A percentile compares a stretch with the other conserved stretches of the same genome.
Conservation (phyloP, 2,329 filamentous ascomycete species). For the Penicillium brasilianum region DNA sequence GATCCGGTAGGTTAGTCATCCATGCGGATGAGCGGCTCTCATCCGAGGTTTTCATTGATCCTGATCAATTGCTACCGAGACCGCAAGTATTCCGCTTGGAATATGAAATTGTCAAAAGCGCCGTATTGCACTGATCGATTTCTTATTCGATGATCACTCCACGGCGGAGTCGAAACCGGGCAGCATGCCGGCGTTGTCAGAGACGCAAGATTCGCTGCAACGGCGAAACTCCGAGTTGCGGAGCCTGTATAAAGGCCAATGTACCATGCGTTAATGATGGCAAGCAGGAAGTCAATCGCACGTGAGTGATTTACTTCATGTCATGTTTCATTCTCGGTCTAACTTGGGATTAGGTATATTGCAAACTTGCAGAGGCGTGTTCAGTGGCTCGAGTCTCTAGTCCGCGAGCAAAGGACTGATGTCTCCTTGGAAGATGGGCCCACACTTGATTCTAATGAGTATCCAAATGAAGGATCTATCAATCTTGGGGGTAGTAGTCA, state of each 20-base stretch:
- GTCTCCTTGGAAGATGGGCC: constrained; percentile 45
- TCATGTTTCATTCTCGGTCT: background rate
- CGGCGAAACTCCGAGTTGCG: constrained; percentile 50
- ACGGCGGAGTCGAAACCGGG: constrained; percentile 39
- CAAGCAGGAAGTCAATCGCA: constrained; percentile 51
- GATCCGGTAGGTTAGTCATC: background rate
- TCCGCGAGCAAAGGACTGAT: constrained; percentile 50
- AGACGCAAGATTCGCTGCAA: constrained; percentile 58
- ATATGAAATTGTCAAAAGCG: background rate
- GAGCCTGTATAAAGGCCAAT: constrained; percentile 52
- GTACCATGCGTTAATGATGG: constrained; percentile 53
- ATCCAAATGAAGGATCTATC: background rate
- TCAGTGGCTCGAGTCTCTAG: constrained; percentile 54
- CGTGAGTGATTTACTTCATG: constrained; percentile 34
- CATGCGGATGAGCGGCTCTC: constrained; percentile 1
- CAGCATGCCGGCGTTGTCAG: constrained; percentile 50
- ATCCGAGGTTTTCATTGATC: background rate
- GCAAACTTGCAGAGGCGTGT: constrained; percentile 50
- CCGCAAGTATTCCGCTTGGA: background rate
- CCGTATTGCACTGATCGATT: background rate
- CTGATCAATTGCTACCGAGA: background rate
- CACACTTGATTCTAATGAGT: constrained; percentile 17
- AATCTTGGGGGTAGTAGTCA: background rate
- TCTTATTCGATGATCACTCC: constrained; percentile 32
- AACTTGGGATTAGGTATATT: constrained; percentile 36